Percentiles rank a stretch among this genome's conserved stretches.
These are phyloP conservation scores for Ceratobasidium sp. DNA, from an alignment of 1,284 basidiomycete species.

Conservation along the genomic window DNA sequence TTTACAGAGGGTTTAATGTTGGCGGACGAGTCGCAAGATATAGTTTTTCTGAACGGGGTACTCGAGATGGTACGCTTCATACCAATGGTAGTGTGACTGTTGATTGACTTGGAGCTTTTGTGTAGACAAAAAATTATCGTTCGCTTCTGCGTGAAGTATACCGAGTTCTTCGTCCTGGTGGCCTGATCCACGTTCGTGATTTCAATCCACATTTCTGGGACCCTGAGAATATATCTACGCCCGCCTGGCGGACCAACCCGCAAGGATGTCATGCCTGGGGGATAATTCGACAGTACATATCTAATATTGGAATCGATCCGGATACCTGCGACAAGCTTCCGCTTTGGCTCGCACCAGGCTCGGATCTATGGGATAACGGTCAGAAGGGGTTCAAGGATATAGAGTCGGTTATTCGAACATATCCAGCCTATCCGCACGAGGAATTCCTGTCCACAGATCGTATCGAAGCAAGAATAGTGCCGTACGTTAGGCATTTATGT, in stretches of 20 bases:
- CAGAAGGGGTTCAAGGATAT: conserved; percentile 10
- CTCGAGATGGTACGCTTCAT: not conserved
- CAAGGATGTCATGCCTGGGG: not conserved
- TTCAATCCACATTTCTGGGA: not conserved
- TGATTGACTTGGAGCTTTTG: not conserved
- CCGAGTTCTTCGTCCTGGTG: conserved; percentile 4
- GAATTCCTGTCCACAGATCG: not conserved
- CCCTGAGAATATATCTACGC: not conserved
- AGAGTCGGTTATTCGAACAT: not conserved
- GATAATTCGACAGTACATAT: not conserved
- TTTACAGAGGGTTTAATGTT: not conserved
- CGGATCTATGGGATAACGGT: not conserved
- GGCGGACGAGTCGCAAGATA: not conserved
- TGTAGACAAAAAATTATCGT: not conserved
- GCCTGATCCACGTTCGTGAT: not conserved
- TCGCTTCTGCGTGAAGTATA: not conserved
- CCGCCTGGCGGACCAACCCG: not conserved
- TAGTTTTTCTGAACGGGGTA: not conserved
- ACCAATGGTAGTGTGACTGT: not conserved
- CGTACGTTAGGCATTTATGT: not conserved
- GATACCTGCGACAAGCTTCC: not conserved
- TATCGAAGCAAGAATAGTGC: not conserved
- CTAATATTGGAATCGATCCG: not conserved
- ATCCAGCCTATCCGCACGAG: not conserved
- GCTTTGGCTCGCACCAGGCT: not conserved